Percentiles rank a stretch among this genome's conserved stretches.
Evolutionary conservation across 345 rosid genomes (phyloP).

Genomic region (Gossypium mustelinum): DNA sequence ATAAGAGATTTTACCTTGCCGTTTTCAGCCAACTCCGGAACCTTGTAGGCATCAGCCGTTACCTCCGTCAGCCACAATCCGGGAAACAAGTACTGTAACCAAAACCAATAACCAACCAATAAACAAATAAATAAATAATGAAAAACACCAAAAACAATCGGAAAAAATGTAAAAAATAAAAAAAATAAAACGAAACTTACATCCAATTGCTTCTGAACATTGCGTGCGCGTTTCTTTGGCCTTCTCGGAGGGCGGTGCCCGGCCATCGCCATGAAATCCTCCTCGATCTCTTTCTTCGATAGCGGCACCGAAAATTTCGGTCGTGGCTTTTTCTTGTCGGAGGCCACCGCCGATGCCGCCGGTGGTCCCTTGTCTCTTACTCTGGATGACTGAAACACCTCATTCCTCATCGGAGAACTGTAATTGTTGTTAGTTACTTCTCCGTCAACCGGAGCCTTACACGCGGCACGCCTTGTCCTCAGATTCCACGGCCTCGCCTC

Average conservation of each 20-base stretch:
- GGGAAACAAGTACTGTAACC: slow-evolving; percentile 53
- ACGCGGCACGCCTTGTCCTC: slow-evolving; percentile 60
- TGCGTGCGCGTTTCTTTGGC: slow-evolving; percentile 67
- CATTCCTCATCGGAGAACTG: slow-evolving; percentile 35
- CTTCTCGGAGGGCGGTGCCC: slow-evolving; percentile 56
- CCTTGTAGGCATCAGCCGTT: slow-evolving; percentile 56
- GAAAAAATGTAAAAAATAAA: background rate
- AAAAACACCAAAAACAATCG: background rate
- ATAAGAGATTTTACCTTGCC: slow-evolving; percentile 41
- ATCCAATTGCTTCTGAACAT: slow-evolving; percentile 62
- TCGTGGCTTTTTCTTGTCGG: slow-evolving; percentile 35
- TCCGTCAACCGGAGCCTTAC: slow-evolving; percentile 42
- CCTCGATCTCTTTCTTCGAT: slow-evolving; percentile 66
- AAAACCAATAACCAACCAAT: background rate
- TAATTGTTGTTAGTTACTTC: slow-evolving; percentile 12
- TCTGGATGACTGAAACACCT: slow-evolving; percentile 22
- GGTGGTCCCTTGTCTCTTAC: slow-evolving; percentile 23
- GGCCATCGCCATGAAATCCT: slow-evolving; percentile 46
- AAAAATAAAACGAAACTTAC: slow-evolving; percentile 35
- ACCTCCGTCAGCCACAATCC: slow-evolving; percentile 71
- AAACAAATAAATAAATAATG: background rate
- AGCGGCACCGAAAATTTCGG: slow-evolving; percentile 39
- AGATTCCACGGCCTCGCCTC: slow-evolving; percentile 72
- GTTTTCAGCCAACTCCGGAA: slow-evolving; percentile 46
- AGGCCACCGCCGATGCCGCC: slow-evolving; percentile 13